phyloP scores from a whole-genome alignment of 2,329 filamentous ascomycete genomes.

The Fusarium chlamydosporum region DNA sequence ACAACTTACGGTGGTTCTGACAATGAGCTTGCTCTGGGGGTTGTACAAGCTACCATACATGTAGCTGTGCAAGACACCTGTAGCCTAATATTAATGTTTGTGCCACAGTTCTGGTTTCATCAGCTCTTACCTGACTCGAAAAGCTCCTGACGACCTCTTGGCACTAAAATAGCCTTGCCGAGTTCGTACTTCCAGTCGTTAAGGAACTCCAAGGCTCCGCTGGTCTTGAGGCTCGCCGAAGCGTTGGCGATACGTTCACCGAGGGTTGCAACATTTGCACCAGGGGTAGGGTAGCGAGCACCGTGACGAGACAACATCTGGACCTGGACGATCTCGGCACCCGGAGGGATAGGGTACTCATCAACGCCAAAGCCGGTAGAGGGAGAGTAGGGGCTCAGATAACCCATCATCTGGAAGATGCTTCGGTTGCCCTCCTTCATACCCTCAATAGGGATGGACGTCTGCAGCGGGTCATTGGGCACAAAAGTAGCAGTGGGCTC shows the following conservation, averaged over 20 bases:
- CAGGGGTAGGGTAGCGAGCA: slow-evolving; percentile 77
- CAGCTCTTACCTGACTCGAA: slow-evolving; percentile 69
- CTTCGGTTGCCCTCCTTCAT: slow-evolving; percentile 69
- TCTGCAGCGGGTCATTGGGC: slow-evolving; percentile 79
- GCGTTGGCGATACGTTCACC: slow-evolving; percentile 71
- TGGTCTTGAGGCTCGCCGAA: slow-evolving; percentile 67
- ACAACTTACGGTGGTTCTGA: slow-evolving; percentile 71
- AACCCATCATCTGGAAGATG: slow-evolving; percentile 79
- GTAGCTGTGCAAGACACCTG: slow-evolving; percentile 78
- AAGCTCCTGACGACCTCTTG: slow-evolving; percentile 79
- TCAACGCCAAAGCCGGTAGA: slow-evolving; percentile 81
- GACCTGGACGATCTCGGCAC: slow-evolving; percentile 77
- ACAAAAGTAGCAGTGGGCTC: slow-evolving; percentile 75
- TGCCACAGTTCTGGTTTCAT: neutral
- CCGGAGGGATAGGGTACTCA: slow-evolving; percentile 76
- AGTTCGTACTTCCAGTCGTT: slow-evolving; percentile 78
- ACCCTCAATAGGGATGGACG: slow-evolving; percentile 75
- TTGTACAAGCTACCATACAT: slow-evolving; percentile 80
- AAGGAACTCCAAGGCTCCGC: slow-evolving; percentile 74
- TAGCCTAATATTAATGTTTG: slow-evolving; percentile 3
- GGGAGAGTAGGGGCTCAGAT: slow-evolving; percentile 76
- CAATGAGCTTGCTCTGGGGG: slow-evolving; percentile 78
- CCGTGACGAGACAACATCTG: slow-evolving; percentile 82
- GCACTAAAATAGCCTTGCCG: slow-evolving; percentile 79
- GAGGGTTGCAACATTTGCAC: slow-evolving; percentile 67